Base-by-base conservation (phyloP, 495 filamentous ascomycete genomes). In the Talaromyces stipitatus region DNA sequence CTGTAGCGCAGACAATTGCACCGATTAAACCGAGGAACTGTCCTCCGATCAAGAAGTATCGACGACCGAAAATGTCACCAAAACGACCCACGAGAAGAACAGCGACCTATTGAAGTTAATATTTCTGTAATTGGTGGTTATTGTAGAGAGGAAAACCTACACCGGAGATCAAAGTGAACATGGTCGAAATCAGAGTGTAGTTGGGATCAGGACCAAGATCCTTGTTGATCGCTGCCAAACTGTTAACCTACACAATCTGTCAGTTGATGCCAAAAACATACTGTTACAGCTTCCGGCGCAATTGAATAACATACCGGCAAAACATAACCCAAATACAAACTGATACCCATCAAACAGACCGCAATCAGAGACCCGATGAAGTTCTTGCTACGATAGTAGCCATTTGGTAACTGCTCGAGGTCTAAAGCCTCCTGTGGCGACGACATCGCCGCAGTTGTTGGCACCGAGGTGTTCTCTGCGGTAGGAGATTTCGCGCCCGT, bases 31-130 rank as follows among this genome's bases (percentile, higher is more conserved):
- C 71, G 9, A 78, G 59, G 7, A 69, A 4, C 3, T 72, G 64
- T 33, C 70, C 72, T 4, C 66, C 69, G 38, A 82, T 74, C 58
- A 80, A 66, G 59, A 80, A 75, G 62, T 70, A 80, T 57, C 77
- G 69, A 38, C 79, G 72, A 36, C 80, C 79, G 51, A 83, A 82
- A 36, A 82, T 76, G 64, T 83, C 78, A 2, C 71, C 69, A 6
- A 82, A 59, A 33, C 77, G 74, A 12, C 80, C 80, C 11, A 81
- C 70, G 16, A 73, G 60, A 18, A 69, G 60, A 23, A 72, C 58
- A 24, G 61, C 68, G 8, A 75, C 71, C 61, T 57, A 48, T 23
- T 28, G 66, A 61, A 27, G 63, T 63, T 30, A 70, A 63, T 22
- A 62, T 67, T 27, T 66, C 61, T 27, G 67, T 68, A 11, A 68